Evolutionary conservation across 805 yeast genomes (phyloP), one percentile per base, ranked within the genome.

Genomic region (Candida cerambycidarum): DNA sequence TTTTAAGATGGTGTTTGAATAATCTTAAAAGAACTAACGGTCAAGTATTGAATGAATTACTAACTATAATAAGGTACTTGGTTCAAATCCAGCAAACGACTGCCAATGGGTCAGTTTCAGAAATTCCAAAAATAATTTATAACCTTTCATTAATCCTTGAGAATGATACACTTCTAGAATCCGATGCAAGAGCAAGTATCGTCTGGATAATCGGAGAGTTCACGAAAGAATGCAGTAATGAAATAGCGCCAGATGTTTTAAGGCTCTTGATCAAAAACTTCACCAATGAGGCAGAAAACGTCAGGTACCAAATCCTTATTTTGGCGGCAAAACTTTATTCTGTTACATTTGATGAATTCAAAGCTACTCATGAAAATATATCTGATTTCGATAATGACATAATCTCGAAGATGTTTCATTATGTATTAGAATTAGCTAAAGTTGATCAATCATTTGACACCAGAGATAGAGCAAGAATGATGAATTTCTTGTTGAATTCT

Each of bases 191-290:
- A 50, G 89, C 95, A 1, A 85, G 92, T 36, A 82, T 90, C 9
- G 73, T 92, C 5, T 93, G 98, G 98, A 71, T 92, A 8, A 76
- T 92, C 40, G 97, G 98, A 4, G 97, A 93, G 56, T 83, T 82
- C 57, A 72, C 83, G 0, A 57, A 51, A 23, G 53, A 55, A 9
- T 58, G 61, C 15, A 44, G 58, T 18, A 67, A 65, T 30, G 48
- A 57, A 18, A 61, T 86, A 39, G 83, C 90, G 3, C 90, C 95
- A 0, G 97, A 92, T 57, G 76, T 88, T 2, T 65, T 89, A 42
- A 71, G 97, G 41, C 63, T 67, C 11, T 62, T 85, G 29, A 60
- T 83, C 6, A 71, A 71, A 23, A 62, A 57, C 4, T 86, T 85
- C 56, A 65, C 80, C 0, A 52, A 62, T 9, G 88, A 88, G 56